Evolutionary conservation across 148 eudicot genomes (phyloP).

Genomic region (Cornus kousa): DNA sequence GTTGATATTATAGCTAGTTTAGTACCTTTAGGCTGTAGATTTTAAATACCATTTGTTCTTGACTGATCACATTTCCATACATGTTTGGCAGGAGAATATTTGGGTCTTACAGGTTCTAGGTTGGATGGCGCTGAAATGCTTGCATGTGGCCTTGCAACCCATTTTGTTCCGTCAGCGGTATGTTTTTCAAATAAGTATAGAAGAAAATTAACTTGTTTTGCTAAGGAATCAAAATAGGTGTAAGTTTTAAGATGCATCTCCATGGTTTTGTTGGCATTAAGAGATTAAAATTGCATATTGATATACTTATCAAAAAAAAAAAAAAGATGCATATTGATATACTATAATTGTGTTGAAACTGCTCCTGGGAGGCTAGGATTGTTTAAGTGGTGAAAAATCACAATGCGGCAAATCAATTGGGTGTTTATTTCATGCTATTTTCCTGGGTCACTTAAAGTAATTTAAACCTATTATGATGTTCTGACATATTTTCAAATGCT

Average conservation of each 20-base stretch:
- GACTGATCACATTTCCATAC: not conserved
- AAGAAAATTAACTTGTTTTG: not conserved
- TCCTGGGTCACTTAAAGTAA: not conserved
- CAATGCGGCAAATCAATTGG: not conserved
- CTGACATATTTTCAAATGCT: not conserved
- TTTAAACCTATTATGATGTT: not conserved
- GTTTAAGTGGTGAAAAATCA: not conserved
- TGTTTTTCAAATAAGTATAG: not conserved
- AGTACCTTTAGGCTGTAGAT: not conserved
- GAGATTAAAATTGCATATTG: not conserved
- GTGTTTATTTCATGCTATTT: not conserved
- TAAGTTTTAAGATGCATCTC: not conserved
- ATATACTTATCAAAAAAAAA: too few relatives aligned
- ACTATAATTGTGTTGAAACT: not conserved
- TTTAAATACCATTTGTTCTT: not conserved
- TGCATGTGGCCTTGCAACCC: constrained; percentile 96
- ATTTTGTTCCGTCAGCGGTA: constrained; percentile 79
- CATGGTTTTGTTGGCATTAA: not conserved
- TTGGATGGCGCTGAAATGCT: constrained; percentile 99
- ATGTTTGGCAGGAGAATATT: constrained; percentile 74
- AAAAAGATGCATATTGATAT: not conserved
- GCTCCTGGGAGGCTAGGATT: not conserved
- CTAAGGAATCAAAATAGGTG: not conserved
- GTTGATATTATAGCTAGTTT: not conserved
- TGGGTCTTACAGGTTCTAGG: constrained; percentile 79